A percentile compares a stretch with the other conserved stretches of the same genome.
Evolutionary conservation across 495 filamentous ascomycete genomes (phyloP).

Genomic region (Penicillium canariense): DNA sequence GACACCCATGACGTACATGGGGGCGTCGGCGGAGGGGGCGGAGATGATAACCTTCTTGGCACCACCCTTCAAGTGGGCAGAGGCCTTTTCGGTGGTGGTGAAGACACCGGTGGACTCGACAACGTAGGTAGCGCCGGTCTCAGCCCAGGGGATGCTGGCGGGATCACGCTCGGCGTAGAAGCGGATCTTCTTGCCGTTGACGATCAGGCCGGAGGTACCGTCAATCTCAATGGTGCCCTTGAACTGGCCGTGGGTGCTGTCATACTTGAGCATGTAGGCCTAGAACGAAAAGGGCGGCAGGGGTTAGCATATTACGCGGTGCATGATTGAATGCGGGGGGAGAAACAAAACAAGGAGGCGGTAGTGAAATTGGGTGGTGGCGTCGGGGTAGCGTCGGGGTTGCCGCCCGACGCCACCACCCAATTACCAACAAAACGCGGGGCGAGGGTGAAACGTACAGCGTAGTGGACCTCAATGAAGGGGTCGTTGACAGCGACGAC

Average conservation of each 20-base stretch:
- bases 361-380: not conserved
- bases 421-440: not conserved
- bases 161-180: conserved; percentile 96
- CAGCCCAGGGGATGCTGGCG: conserved; percentile 82
- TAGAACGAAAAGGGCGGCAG: conserved; percentile 27
- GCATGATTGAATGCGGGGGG: conserved; percentile 1
- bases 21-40: conserved; percentile 95
- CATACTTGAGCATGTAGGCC: conserved; percentile 99
- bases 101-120: conserved; percentile 99
- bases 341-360: not conserved
- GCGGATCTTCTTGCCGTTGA: conserved; percentile 94
- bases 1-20: conserved; percentile 99
- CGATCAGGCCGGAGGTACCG: conserved; percentile 66
- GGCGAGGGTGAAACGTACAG: conserved; percentile 60
- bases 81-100: conserved; percentile 96
- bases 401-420: not conserved
- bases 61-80: conserved; percentile 94
- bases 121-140: conserved; percentile 89
- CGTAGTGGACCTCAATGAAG: conserved; percentile 98
- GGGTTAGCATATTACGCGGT: not conserved
- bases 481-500: conserved; percentile 98
- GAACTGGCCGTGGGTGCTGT: conserved; percentile 95
- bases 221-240: conserved; percentile 80
- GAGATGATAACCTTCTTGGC: conserved; percentile 99
- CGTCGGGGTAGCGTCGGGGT: not conserved